Percentiles rank a stretch among this genome's conserved stretches.
These are phyloP conservation scores for Serendipita sp. DNA, from an alignment of 768 basidiomycete genomes.

Conservation along the genomic window DNA sequence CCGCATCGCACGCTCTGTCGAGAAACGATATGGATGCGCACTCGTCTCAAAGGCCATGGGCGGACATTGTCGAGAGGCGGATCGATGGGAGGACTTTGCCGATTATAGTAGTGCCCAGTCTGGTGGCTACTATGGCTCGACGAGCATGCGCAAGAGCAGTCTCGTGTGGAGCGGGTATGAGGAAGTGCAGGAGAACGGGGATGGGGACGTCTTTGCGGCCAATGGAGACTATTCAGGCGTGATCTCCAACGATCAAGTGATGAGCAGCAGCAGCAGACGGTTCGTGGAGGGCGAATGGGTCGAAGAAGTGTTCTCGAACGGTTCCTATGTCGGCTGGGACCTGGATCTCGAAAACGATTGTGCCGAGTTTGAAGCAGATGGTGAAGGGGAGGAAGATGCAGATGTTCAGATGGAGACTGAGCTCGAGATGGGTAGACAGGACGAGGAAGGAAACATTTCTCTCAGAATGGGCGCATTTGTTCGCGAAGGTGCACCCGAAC, in stretches of 20 bases:
- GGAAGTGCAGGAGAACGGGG: not conserved
- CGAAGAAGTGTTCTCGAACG: not conserved
- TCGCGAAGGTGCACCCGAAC: not conserved
- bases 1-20: not conserved
- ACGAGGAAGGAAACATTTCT: not conserved
- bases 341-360: not conserved
- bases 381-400: not conserved
- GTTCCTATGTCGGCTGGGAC: not conserved
- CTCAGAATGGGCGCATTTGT: not conserved
- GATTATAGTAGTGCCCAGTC: not conserved
- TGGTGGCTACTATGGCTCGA: not conserved
- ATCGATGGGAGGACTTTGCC: not conserved
- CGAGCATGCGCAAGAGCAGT: not conserved
- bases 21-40: not conserved
- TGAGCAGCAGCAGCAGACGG: too few relatives aligned
- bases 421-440: too few relatives aligned
- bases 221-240: not conserved
- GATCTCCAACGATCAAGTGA: not conserved
- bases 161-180: constrained; percentile 3
- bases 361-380: not conserved
- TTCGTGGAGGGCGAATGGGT: too few relatives aligned
- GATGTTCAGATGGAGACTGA: not conserved
- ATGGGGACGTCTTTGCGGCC: not conserved
- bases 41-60: not conserved
- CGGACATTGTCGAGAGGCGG: not conserved